phyloP scores from a whole-genome alignment of 2,329 filamentous ascomycete species.

The Phoma sp. region DNA sequence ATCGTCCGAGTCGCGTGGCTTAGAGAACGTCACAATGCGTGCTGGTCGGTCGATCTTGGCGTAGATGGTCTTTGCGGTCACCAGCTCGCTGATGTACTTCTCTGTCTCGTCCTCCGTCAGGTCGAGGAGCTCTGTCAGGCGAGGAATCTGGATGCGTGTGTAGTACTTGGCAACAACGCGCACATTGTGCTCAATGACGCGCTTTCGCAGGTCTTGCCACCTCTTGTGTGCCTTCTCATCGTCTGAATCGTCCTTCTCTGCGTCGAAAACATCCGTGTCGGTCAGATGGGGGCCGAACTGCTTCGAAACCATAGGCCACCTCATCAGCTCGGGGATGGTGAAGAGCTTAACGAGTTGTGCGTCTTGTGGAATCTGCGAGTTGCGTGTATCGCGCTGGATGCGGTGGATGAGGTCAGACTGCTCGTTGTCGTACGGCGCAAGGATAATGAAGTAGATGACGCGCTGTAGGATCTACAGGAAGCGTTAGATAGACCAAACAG shows the following conservation, averaged over 20 bases:
- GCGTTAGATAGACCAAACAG: too few relatives aligned
- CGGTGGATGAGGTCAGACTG: slow-evolving; percentile 97
- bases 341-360: slow-evolving; percentile 91
- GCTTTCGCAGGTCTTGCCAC: slow-evolving; percentile 95
- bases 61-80: slow-evolving; percentile 97
- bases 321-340: slow-evolving; percentile 95
- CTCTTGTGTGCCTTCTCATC: slow-evolving; percentile 84
- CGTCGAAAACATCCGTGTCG: slow-evolving; percentile 87
- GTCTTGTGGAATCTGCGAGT: slow-evolving; percentile 78
- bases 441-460: slow-evolving; percentile 96
- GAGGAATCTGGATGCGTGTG: slow-evolving; percentile 92
- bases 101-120: slow-evolving; percentile 95
- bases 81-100: slow-evolving; percentile 97
- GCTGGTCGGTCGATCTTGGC: slow-evolving; percentile 97
- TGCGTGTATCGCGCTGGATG: slow-evolving; percentile 84
- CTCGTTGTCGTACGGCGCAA: slow-evolving; percentile 97
- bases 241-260: slow-evolving; percentile 65
- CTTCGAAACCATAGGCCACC: slow-evolving; percentile 92
- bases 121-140: slow-evolving; percentile 89
- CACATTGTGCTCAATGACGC: slow-evolving; percentile 98
- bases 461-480: slow-evolving; percentile 78
- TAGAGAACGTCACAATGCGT: slow-evolving; percentile 89
- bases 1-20: slow-evolving; percentile 93
- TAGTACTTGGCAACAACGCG: slow-evolving; percentile 98
- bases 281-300: slow-evolving; percentile 89